Base-by-base conservation (phyloP, 768 basidiomycete genomes). In the Mycena maculata region DNA sequence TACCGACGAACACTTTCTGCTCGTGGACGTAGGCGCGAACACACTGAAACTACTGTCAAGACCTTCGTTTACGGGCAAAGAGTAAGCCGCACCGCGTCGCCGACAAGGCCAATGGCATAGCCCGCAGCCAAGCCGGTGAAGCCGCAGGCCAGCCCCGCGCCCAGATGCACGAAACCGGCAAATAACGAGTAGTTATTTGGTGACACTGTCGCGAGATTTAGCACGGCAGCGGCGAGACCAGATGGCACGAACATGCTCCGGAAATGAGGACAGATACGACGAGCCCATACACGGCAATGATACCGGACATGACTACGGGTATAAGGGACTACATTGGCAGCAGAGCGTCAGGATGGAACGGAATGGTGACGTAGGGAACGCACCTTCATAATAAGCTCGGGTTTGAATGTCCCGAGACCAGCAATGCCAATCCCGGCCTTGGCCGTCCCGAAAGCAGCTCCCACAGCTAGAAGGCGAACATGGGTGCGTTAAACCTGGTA, bases 301-400 rank as follows among this genome's bases (percentile, higher is more conserved):
- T 98, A 81, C 96, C 96, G 63, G 95, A 93, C 96, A 98, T 98
- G 78, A 99, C 95, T 38, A 98, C 96, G 5, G 96, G 96, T 69
- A 98, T 95, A 58, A 98, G 85, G 18, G 95, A 96, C 95, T 96
- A 73, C 36, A 28, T 31, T 68, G 20, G 36, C 18, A 45, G 20
- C 39, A 25, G 30, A 33, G 47, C 13, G 33, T 66, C 27, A 62
- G 63, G 33, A 28, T 50, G 38, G 27, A 45, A 33, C 22, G 20
- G 33, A 30, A 44, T 48, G 58, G 25, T 23, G 33, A 36, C 45
- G 22, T 45, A 47, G 31, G 18, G 30, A 23, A 74, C 85, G 72
- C 72, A 91, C 96, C 88, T 95, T 99, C 98, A 99, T 99, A 77
- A 99, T 94, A 72, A 99, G 86, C 76, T 99, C 98, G 68, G 98